Percentiles rank a stretch among this genome's conserved stretches.
phyloP scores from a whole-genome alignment of 768 basidiomycete genomes.

The Lentinula detonsa region DNA sequence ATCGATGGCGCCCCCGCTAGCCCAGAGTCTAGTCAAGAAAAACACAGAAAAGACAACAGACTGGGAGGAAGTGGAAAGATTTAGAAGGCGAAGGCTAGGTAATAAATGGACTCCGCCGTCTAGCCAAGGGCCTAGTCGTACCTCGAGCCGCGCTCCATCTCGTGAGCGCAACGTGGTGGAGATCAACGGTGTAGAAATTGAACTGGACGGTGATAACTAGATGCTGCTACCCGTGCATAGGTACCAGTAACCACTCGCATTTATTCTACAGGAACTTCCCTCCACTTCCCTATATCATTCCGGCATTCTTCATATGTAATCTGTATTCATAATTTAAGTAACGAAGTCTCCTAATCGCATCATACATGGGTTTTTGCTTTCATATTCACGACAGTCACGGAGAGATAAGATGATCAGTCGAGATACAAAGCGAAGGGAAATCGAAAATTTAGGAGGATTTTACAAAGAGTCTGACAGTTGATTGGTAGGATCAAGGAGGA shows the following conservation, averaged over 20 bases:
- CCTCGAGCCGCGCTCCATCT: slow-evolving; percentile 1
- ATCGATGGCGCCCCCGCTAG: neutral
- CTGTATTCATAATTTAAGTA: neutral
- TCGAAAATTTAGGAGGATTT: too few species aligned
- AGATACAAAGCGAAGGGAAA: too few species aligned
- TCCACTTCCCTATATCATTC: neutral
- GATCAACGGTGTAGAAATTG: slow-evolving; percentile 4
- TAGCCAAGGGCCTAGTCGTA: neutral
- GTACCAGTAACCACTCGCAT: neutral
- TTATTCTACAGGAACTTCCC: neutral
- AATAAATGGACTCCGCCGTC: slow-evolving; percentile 2
- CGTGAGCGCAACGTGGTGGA: slow-evolving; percentile 1
- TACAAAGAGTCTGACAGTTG: neutral
- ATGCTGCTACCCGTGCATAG: neutral
- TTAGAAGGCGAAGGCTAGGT: neutral
- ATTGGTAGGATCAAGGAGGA: too few species aligned
- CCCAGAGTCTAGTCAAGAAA: neutral
- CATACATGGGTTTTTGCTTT: neutral
- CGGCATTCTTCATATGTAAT: neutral
- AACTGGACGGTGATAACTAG: neutral
- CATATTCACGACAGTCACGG: neutral
- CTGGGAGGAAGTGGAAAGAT: neutral
- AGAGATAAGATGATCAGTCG: too few species aligned
- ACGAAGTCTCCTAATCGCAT: neutral
- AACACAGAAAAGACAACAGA: neutral